Evolutionary conservation across 345 rosid genomes (phyloP).

Genomic region (Adansonia digitata): DNA sequence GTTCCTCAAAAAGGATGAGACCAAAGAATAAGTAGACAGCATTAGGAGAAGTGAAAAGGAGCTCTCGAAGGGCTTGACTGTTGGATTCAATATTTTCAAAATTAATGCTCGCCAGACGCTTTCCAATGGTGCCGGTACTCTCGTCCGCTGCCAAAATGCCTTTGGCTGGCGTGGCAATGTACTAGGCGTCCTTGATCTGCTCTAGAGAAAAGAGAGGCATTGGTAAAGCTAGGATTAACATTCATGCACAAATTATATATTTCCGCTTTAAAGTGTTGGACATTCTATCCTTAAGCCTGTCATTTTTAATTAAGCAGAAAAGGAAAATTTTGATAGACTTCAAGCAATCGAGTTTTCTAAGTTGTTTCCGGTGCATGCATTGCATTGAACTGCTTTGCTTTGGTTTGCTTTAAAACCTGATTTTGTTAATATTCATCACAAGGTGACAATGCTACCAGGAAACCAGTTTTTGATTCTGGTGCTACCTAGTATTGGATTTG

Average conservation of each 20-base stretch:
- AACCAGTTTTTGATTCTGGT: background rate
- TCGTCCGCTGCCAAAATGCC: slow-evolving; percentile 95
- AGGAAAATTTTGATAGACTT: background rate
- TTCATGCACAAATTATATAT: background rate
- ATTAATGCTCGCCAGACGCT: slow-evolving; percentile 82
- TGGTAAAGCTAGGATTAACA: background rate
- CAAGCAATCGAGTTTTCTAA: too few relatives aligned
- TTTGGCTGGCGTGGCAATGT: slow-evolving; percentile 90
- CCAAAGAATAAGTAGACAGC: slow-evolving; percentile 77
- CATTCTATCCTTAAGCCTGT: too few relatives aligned
- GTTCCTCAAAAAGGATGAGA: slow-evolving; percentile 94
- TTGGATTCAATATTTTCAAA: slow-evolving; percentile 90
- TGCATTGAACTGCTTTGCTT: too few relatives aligned
- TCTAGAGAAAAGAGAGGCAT: slow-evolving; percentile 37
- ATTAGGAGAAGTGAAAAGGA: slow-evolving; percentile 72
- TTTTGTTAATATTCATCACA: background rate
- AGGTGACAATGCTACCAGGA: background rate
- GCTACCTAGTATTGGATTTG: background rate
- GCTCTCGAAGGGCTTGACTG: slow-evolving; percentile 92
- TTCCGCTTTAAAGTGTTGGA: background rate
- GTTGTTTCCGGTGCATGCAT: too few relatives aligned
- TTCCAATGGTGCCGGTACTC: slow-evolving; percentile 97
- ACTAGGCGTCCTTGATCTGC: slow-evolving; percentile 87
- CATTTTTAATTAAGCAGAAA: background rate
- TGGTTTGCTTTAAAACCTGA: background rate